phyloP scores from a whole-genome alignment of 208 protist genomes.

The Phytomonas francai region DNA sequence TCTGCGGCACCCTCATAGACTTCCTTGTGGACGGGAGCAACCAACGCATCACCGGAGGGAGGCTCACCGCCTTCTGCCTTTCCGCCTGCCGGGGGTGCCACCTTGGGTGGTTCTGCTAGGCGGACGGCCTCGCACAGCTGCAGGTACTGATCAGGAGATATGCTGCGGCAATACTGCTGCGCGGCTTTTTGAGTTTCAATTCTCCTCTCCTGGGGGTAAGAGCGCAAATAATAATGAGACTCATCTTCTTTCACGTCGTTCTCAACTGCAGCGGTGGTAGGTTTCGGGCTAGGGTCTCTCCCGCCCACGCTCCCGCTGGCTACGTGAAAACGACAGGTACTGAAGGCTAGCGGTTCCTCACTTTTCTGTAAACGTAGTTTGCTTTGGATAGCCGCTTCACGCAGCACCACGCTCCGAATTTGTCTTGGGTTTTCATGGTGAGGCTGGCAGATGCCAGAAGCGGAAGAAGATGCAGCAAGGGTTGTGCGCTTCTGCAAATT shows the following conservation, averaged over 20 bases:
- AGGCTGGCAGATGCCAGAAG: conserved; percentile 20
- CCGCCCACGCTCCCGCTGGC: background rate
- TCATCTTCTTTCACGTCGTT: background rate
- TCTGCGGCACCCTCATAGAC: conserved; percentile 4
- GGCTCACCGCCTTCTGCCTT: background rate
- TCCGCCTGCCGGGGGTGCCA: background rate
- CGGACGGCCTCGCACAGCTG: conserved; percentile 7
- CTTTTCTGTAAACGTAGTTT: conserved; percentile 31
- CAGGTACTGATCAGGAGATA: conserved; percentile 2
- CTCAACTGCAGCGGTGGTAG: background rate
- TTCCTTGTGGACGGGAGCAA: background rate
- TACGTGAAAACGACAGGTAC: conserved; percentile 25
- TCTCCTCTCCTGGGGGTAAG: background rate
- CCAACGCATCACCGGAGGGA: background rate
- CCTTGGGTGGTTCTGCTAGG: background rate
- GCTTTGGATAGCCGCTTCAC: conserved; percentile 52
- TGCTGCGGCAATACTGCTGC: background rate
- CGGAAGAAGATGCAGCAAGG: conserved; percentile 14
- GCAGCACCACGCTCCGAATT: conserved; percentile 50
- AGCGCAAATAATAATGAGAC: background rate
- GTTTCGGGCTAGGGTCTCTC: background rate
- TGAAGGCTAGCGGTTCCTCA: conserved; percentile 51
- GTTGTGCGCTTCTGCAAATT: conserved; percentile 17
- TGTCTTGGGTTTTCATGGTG: conserved; percentile 18
- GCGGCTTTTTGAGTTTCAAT: conserved; percentile 1